Conservation (phyloP, 2,329 filamentous ascomycete genomes). For the Trichophyton rubrum region DNA sequence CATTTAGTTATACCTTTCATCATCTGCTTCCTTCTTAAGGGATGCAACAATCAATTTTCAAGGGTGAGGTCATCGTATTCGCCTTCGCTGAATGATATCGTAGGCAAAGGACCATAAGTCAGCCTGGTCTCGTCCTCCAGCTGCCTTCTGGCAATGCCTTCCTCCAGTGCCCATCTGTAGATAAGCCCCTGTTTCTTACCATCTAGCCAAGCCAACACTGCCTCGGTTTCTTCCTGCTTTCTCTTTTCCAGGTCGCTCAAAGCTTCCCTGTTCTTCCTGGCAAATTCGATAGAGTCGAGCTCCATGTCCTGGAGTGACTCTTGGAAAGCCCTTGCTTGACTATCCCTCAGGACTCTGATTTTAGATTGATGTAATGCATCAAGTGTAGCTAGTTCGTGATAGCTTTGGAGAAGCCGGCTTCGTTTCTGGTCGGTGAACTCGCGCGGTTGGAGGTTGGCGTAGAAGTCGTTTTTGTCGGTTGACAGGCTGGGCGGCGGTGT, state of each 20-base stretch:
- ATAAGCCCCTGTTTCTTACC: conserved; percentile 24
- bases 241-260: conserved; percentile 25
- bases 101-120: conserved; percentile 29
- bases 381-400: conserved; percentile 33
- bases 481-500: conserved; percentile 16
- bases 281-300: conserved; percentile 25
- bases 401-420: conserved; percentile 33
- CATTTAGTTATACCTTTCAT: background rate
- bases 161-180: conserved; percentile 32
- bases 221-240: conserved; percentile 24
- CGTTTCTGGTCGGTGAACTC: conserved; percentile 31
- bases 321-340: conserved; percentile 32
- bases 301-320: conserved; percentile 30
- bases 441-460: conserved; percentile 19
- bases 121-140: conserved; percentile 27
- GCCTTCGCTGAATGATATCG: conserved; percentile 21
- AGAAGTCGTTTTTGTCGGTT: conserved; percentile 6
- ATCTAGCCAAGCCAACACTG: conserved; percentile 22
- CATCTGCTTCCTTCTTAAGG: background rate
- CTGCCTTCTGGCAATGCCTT: conserved; percentile 29
- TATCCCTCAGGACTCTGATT: conserved; percentile 36
- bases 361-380: conserved; percentile 33
- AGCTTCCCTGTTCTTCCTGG: conserved; percentile 22
- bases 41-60: background rate
- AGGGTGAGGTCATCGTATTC: background rate